phyloP scores from a whole-genome alignment of 1,139 yeast species.

The Hyphopichia fennica region DNA sequence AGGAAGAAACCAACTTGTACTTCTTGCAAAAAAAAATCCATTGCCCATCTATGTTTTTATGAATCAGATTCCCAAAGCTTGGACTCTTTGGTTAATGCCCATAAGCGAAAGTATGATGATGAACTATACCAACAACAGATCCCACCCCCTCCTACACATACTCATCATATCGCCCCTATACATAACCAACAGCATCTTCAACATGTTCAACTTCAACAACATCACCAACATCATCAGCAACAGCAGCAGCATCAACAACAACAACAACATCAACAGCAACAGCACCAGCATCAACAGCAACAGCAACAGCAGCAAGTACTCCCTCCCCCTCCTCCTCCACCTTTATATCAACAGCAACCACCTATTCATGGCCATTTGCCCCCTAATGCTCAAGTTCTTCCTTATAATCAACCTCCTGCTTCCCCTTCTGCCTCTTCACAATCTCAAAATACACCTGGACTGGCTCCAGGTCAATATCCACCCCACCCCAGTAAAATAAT shows the following conservation, averaged over 20 bases:
- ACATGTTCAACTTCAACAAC: background rate
- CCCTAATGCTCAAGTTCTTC: too few species aligned
- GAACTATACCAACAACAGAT: background rate
- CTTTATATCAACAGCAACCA: background rate
- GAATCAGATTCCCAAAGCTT: constrained; percentile 33
- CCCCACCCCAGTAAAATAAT: too few species aligned
- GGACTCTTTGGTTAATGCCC: background rate
- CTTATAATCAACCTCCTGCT: too few species aligned
- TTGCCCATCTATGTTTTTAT: constrained; percentile 70
- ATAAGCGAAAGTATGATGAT: background rate
- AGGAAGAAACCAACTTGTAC: constrained; percentile 70
- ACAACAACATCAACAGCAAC: background rate
- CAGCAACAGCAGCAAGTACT: background rate
- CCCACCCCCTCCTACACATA: background rate
- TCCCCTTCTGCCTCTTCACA: too few species aligned
- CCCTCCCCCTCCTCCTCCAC: constrained; percentile 3
- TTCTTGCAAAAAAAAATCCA: constrained; percentile 69
- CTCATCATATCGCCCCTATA: background rate
- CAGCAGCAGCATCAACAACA: background rate
- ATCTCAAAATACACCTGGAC: too few species aligned
- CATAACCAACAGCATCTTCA: background rate
- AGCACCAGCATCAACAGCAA: background rate
- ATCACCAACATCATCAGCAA: background rate
- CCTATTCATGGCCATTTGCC: too few species aligned
- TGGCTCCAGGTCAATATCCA: too few species aligned